Evolutionary conservation across 2,329 filamentous ascomycete genomes (phyloP), one percentile per base, ranked within the genome.

Genomic region (Macroventuria anomochaeta): DNA sequence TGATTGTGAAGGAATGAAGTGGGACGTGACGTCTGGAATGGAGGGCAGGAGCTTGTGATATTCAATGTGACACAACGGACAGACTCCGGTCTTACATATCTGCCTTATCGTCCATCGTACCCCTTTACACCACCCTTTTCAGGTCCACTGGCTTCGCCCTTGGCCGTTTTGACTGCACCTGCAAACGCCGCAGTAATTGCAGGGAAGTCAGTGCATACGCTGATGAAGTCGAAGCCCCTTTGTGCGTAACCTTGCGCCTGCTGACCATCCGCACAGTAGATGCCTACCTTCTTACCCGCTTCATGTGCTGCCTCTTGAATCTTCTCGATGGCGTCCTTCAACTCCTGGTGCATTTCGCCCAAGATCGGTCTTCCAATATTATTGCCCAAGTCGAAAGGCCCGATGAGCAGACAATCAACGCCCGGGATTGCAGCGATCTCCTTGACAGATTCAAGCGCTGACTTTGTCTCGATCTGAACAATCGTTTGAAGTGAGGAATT

Each of bases 341-440:
- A 64, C 55, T 84, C 80, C 2, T 76, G 75, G 37, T 80, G 76
- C 70, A 83, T 81, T 3, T 75, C 75, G 2, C 73, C 71, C 2
- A 81, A 55, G 12, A 84, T 80, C 0, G 82, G 81, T 47, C 80
- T 75, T 3, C 82, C 82, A 42, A 85, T 83, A 46, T 81, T 83
- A 62, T 84, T 85, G 18, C 83, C 83, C 0, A 84, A 71, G 69
- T 84, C 82, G 68, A 80, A 83, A 2, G 82, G 82, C 0, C 82
- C 82, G 46, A 84, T 77, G 21, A 84, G 76, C 5, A 84, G 68
- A 20, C 81, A 79, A 53, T 84, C 81, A 7, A 84, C 77, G 2
- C 82, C 82, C 2, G 78, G 76, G 3, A 83, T 74, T 8, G 77
- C 76, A 10, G 82, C 81, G 48, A 84, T 84, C 46, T 79, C 79